Evolutionary conservation across 1,284 basidiomycete genomes (phyloP).

Genomic region (Irpex lacteus): DNA sequence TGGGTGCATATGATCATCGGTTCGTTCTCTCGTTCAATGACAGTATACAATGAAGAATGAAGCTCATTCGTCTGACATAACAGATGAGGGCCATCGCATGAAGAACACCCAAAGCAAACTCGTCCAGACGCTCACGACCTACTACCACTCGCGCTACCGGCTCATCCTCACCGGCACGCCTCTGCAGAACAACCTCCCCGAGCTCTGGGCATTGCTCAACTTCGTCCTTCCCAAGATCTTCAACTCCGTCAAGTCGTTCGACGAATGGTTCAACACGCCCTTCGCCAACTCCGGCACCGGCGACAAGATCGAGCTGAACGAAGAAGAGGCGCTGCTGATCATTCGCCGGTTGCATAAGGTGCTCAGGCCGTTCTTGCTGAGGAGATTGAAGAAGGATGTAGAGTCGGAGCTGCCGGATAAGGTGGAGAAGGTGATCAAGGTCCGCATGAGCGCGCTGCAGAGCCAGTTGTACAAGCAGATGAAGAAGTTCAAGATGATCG

Average conservation of each 20-base stretch:
- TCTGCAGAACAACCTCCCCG: slow-evolving; percentile 97
- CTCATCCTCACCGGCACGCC: slow-evolving; percentile 98
- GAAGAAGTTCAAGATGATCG: slow-evolving; percentile 97
- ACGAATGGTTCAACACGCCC: slow-evolving; percentile 99
- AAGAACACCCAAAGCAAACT: slow-evolving; percentile 99
- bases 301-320: slow-evolving; percentile 98
- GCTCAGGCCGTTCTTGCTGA: slow-evolving; percentile 93
- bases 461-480: slow-evolving; percentile 96
- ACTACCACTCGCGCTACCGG: slow-evolving; percentile 92
- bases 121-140: slow-evolving; percentile 88
- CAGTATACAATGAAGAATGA: neutral
- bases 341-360: slow-evolving; percentile 99
- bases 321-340: slow-evolving; percentile 98
- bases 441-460: slow-evolving; percentile 95
- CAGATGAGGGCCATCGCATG: slow-evolving; percentile 99
- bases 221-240: slow-evolving; percentile 98
- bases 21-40: slow-evolving; percentile 24
- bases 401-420: slow-evolving; percentile 98
- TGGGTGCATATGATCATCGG: slow-evolving; percentile 99
- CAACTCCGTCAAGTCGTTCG: slow-evolving; percentile 99
- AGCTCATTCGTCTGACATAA: slow-evolving; percentile 1
- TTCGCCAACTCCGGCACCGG: slow-evolving; percentile 96
- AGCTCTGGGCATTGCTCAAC: slow-evolving; percentile 97
- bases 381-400: slow-evolving; percentile 98
- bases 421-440: slow-evolving; percentile 99